Evolutionary conservation across 306 rosid genomes (phyloP), one percentile per base, ranked within the genome.

Genomic region (Cucurbita argyrosperma): DNA sequence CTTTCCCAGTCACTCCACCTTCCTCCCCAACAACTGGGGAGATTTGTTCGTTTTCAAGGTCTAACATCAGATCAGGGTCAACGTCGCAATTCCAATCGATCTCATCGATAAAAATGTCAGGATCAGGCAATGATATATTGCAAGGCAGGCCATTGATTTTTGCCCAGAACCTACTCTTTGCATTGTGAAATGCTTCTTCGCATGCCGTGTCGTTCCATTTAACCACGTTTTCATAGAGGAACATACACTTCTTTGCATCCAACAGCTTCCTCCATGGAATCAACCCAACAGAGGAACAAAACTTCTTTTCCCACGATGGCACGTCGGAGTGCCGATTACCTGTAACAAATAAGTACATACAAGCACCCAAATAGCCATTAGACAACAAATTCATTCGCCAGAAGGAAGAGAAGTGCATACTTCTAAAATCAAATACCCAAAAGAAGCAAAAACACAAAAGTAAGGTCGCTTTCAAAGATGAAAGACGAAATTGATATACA

Each of bases 191-290:
- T 50, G 98, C 92, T 81, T 90, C 96, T 80, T 78, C 86, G 35
- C 77, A 88, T 12, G 98, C 97, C 14, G 89, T 86, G 80, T 90
- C 98, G 18, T 90, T 79, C 98, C 98, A 93, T 7, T 84, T 50
- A 6, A 87, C 23, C 39, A 93, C 84, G 60, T 79, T 82, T 4
- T 80, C 80, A 68, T 82, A 79, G 1, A 86, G 82, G 74, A 82
- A 39, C 83, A 88, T 82, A 45, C 77, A 87, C 76, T 51, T 86
- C 76, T 90, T 84, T 72, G 82, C 68, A 53, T 93, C 96, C 72
- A 89, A 3, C 37, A 93, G 50, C 76, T 84, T 90, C 72, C 39
- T 0, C 98, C 98, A 93, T 4, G 96, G 82, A 80, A 93, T 72
- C 70, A 64, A 81, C 60, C 98, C 93, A 38, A 89, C 82, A 18